phyloP scores from a whole-genome alignment of 164 flowering plant species.

The Annona cherimola region DNA sequence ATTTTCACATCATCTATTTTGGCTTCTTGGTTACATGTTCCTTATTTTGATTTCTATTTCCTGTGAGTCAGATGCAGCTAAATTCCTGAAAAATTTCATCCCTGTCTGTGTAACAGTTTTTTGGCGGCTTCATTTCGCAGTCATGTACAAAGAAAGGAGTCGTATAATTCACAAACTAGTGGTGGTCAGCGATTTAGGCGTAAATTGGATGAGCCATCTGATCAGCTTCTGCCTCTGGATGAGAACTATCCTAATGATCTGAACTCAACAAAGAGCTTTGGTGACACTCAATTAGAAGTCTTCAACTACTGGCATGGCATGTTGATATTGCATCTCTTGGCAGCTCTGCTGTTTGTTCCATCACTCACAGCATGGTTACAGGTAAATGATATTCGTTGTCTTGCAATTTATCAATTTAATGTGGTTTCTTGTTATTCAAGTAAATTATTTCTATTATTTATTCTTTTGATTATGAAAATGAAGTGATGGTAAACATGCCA shows the following conservation, averaged over 20 bases:
- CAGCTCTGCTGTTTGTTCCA: slow-evolving; percentile 77
- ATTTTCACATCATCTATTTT: too few species aligned
- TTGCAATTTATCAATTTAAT: too few species aligned
- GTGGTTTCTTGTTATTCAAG: too few species aligned
- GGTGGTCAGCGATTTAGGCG: slow-evolving; percentile 18
- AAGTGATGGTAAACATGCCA: too few species aligned
- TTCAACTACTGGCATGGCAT: slow-evolving; percentile 82
- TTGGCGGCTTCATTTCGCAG: slow-evolving; percentile 85
- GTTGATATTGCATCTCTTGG: slow-evolving; percentile 68
- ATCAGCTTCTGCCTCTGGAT: slow-evolving; percentile 27
- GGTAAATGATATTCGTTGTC: slow-evolving; percentile 33
- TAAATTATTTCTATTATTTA: too few species aligned
- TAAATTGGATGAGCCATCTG: slow-evolving; percentile 18
- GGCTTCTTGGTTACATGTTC: too few species aligned
- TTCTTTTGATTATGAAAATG: too few species aligned
- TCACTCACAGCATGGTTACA: slow-evolving; percentile 85
- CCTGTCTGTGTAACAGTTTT: slow-evolving; percentile 56
- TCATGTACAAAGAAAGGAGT: slow-evolving; percentile 44
- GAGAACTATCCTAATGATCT: slow-evolving; percentile 45
- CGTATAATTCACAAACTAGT: slow-evolving; percentile 24
- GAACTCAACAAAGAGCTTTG: slow-evolving; percentile 50
- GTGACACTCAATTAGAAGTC: slow-evolving; percentile 73
- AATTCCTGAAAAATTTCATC: slow-evolving; percentile 6
- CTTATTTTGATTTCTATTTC: background rate
- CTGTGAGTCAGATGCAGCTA: too few species aligned